Percentiles rank a stretch among this genome's conserved stretches.
These are phyloP conservation scores for Flaveria robusta DNA, from an alignment of 129 eudicot species.

Conservation along the genomic window DNA sequence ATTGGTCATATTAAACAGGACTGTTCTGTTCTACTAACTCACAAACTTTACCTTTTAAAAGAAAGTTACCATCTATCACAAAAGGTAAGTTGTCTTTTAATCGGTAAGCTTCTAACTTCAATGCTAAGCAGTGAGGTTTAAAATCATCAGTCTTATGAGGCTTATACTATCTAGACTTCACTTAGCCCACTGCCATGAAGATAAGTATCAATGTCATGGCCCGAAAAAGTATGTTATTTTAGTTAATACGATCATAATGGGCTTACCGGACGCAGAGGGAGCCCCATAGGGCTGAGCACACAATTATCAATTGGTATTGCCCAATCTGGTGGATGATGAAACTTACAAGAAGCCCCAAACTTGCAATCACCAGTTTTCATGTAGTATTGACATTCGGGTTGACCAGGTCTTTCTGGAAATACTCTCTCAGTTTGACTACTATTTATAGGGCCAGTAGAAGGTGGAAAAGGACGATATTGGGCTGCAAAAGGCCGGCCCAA, in stretches of 20 bases:
- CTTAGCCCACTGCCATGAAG: too few species aligned
- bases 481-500: constrained; percentile 62
- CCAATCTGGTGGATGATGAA: constrained; percentile 83
- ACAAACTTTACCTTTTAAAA: too few species aligned
- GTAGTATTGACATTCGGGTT: constrained; percentile 76
- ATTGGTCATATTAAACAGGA: too few species aligned
- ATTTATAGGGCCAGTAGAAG: constrained; percentile 50
- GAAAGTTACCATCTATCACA: too few species aligned
- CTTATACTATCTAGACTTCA: too few species aligned
- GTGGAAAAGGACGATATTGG: constrained; percentile 50
- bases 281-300: constrained; percentile 70
- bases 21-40: too few species aligned
- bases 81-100: too few species aligned
- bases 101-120: too few species aligned
- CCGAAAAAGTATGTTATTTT: background rate
- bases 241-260: background rate
- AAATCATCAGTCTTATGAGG: too few species aligned
- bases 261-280: constrained; percentile 90
- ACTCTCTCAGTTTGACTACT: constrained; percentile 39
- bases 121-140: too few species aligned
- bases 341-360: constrained; percentile 78
- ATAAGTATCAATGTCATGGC: background rate
- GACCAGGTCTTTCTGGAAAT: constrained; percentile 80
- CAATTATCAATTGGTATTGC: constrained; percentile 43
- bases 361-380: constrained; percentile 91